These are phyloP conservation scores for Oryza brachyantha DNA, from an alignment of 176 grass and related monocot species.

Conservation along the genomic window DNA sequence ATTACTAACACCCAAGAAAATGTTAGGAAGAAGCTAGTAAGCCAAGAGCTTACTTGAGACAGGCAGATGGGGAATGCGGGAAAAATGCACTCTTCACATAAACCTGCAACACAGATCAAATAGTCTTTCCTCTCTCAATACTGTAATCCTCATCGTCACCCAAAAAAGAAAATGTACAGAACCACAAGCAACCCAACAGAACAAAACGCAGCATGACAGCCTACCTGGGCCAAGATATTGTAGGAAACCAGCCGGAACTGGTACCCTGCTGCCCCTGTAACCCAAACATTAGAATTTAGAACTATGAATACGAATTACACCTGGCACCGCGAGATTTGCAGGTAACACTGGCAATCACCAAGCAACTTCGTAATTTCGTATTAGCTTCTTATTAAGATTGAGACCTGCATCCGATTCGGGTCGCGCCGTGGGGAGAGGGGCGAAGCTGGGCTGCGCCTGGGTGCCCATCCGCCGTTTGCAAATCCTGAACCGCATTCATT, in stretches of 20 bases:
- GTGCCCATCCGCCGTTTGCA: slow-evolving; percentile 65
- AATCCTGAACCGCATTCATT: slow-evolving; percentile 37
- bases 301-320: not conserved
- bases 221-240: slow-evolving; percentile 94
- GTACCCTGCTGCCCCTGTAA: slow-evolving; percentile 43
- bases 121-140: not conserved
- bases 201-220: not conserved
- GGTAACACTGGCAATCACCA: not conserved
- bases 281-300: not conserved
- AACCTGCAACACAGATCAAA: slow-evolving; percentile 40
- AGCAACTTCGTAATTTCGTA: not conserved
- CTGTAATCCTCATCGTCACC: not conserved
- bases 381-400: not conserved
- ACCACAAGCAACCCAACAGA: not conserved
- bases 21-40: not conserved
- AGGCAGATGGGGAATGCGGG: slow-evolving; percentile 74
- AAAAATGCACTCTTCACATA: slow-evolving; percentile 93
- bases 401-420: slow-evolving; percentile 34
- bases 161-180: not conserved
- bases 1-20: not conserved
- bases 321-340: not conserved
- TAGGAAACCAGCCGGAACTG: slow-evolving; percentile 83
- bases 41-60: slow-evolving; percentile 77
- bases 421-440: slow-evolving; percentile 40
- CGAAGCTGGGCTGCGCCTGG: slow-evolving; percentile 50